Base-by-base conservation (phyloP, 352 stramenopile species). In the Globisporangium paddicum region DNA sequence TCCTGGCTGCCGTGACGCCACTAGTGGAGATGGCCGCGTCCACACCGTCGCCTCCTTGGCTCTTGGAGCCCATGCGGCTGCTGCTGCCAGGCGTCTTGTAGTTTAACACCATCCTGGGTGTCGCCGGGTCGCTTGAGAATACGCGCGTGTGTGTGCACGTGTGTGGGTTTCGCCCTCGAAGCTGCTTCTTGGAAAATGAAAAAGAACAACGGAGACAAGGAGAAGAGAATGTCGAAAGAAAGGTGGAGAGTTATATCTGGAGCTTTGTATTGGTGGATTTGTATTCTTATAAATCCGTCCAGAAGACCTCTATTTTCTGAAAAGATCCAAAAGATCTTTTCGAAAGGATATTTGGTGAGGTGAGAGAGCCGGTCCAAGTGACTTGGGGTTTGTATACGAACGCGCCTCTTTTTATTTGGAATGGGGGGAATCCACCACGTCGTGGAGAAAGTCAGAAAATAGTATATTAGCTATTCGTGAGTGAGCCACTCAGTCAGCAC, bases 51-150 rank as follows among this genome's bases (percentile, higher is more conserved):
- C 44, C 44, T 3, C 14, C 37, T 3, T 32, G 3, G 14, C 19
- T 38, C 32, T 60, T 60, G 30, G 26, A 52, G 46, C 46, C 18
- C 46, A 52, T 37, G 23, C 5, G 11, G 44, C 25, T 52, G 46
- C 5, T 51, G 44, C 23, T 50, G 26, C 46, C 26, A 1, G 26
- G 46, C 26, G 14, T 30, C 23, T 52, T 52, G 46, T 35, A n/a
- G 46, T 38, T 52, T 52, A 52, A 52, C 46, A 38, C 46, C 46
- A 52, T 52, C 46, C 46, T 52, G 16, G 2, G 8, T 21, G 45
- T 35, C 26, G 10, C 9, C 46, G 14, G 45, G 9, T 18, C 44
- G 21, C 13, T 34, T 52, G 46, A 37, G 46, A 26, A 46, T 16
- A 52, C 16, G n/a, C 46, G 45, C 45, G 16, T 16, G 26, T 23